Evolutionary conservation across 257 asterid species (phyloP), one percentile per base, ranked within the genome.

Genomic region (Solanum sitiens): DNA sequence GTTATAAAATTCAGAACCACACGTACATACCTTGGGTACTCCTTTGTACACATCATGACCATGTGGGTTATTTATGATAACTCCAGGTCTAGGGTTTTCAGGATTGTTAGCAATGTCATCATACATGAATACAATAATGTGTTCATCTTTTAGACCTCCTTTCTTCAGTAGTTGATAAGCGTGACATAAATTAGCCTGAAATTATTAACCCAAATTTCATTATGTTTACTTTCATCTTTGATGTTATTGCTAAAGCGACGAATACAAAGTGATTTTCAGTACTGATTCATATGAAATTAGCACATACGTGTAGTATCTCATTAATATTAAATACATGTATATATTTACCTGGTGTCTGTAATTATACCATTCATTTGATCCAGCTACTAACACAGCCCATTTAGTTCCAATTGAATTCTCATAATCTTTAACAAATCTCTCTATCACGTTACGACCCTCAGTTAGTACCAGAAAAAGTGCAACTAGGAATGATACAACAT

Each of bases 351-450:
- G 99, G 84, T 96, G 99, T 84, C 98, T 92, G 91, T 96, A 95
- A 91, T 95, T 96, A 95, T 94, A 93, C 93, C 95, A 96, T 20
- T 94, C 98, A 35, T 87, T 90, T 72, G 98, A 95, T 33, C 99
- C 98, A 84, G 99, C 98, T 82, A 95, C 65, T 15, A 96, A 92
- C 65, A 96, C 94, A 20, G 98, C 99, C 99, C 99, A 96, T 88
- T 93, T 88, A 63, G 96, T 96, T 10, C 98, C 99, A 8, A 89
- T 94, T 18, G 95, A 89, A 76, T 91, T 95, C 2, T 88, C 96
- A 9, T 59, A 25, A 59, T 88, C 94, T 12, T 83, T 87, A 80
- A 77, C 93, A 80, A 82, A 92, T 86, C 45, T 87, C 83, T 87
- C 91, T 50, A 95, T 45, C 88, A 93, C 53, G 86, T 85, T 86